Conservation (phyloP, 1,284 basidiomycete species). For the Ceratobasidium sp. region DNA sequence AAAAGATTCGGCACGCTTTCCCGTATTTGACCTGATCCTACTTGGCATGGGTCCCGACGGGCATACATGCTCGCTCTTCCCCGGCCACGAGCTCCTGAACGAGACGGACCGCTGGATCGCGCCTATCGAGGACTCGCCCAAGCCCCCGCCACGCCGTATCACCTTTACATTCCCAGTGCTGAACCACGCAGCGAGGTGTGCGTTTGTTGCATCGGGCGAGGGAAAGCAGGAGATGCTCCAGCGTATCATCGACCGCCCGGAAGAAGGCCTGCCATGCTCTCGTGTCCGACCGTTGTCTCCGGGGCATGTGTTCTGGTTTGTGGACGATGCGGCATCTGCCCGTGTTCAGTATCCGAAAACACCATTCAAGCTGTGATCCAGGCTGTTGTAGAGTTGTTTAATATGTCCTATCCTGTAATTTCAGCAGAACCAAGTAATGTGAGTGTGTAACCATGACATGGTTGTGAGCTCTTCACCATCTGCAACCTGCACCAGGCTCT, state of each 20-base stretch:
- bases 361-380: conserved; percentile 48
- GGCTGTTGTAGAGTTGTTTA: too few relatives aligned
- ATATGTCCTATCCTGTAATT: too few relatives aligned
- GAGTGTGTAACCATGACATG: too few relatives aligned
- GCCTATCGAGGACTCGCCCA: conserved; percentile 91
- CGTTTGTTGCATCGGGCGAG: conserved; percentile 87
- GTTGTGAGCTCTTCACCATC: too few relatives aligned
- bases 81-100: conserved; percentile 83
- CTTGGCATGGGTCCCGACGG: conserved; percentile 95
- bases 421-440: too few relatives aligned
- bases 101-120: conserved; percentile 96
- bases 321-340: conserved; percentile 80
- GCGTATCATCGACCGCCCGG: conserved; percentile 82
- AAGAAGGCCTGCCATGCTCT: conserved; percentile 83
- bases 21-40: conserved; percentile 93
- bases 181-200: conserved; percentile 88
- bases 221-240: conserved; percentile 84
- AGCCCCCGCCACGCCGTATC: conserved; percentile 90
- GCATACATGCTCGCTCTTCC: conserved; percentile 97
- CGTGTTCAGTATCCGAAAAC: conserved; percentile 66
- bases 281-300: conserved; percentile 82
- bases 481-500: too few relatives aligned
- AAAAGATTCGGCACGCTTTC: conserved; percentile 91
- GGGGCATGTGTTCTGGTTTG: conserved; percentile 91
- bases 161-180: conserved; percentile 93